A percentile compares a stretch with the other conserved stretches of the same genome.
Evolutionary conservation across 2,329 filamentous ascomycete species (phyloP).

Genomic region (Pseudogymnoascus sp.): DNA sequence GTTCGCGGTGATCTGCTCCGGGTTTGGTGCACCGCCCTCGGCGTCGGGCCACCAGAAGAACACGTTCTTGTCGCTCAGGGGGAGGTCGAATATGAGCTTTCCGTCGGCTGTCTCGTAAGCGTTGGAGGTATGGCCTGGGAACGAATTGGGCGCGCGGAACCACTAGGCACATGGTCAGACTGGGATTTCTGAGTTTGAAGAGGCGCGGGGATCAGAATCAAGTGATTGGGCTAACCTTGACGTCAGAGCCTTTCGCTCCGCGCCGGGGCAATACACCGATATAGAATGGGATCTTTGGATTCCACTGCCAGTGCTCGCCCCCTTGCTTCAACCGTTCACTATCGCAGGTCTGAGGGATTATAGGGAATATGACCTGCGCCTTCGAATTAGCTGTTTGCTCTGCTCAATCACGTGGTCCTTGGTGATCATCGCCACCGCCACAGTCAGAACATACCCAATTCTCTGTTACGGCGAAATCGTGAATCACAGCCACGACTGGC

Average conservation of each 20-base stretch:
- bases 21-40: conserved; percentile 20
- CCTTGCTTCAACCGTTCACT: conserved; percentile 39
- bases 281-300: conserved; percentile 49
- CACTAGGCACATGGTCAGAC: conserved; percentile 25
- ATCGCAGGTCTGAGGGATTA: conserved; percentile 42
- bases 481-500: conserved; percentile 46
- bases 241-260: conserved; percentile 35
- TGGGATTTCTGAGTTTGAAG: too few relatives aligned
- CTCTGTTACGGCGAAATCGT: conserved; percentile 42
- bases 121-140: conserved; percentile 42
- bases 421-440: too few relatives aligned
- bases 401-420: conserved; percentile 19
- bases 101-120: conserved; percentile 40
- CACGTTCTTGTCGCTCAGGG: conserved; percentile 35
- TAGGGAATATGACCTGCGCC: conserved; percentile 33
- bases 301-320: conserved; percentile 46
- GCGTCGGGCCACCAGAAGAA: conserved; percentile 40
- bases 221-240: conserved; percentile 35
- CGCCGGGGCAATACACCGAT: conserved; percentile 43
- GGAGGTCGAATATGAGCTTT: conserved; percentile 36
- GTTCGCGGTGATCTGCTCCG: conserved; percentile 7
- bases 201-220: neutral
- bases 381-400: too few relatives aligned
- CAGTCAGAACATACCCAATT: conserved; percentile 31
- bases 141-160: conserved; percentile 35